Percentiles rank a stretch among this genome's conserved stretches.
Evolutionary conservation across 2,329 filamentous ascomycete species (phyloP).

Genomic region (Aspergillus pseudoglaucus): DNA sequence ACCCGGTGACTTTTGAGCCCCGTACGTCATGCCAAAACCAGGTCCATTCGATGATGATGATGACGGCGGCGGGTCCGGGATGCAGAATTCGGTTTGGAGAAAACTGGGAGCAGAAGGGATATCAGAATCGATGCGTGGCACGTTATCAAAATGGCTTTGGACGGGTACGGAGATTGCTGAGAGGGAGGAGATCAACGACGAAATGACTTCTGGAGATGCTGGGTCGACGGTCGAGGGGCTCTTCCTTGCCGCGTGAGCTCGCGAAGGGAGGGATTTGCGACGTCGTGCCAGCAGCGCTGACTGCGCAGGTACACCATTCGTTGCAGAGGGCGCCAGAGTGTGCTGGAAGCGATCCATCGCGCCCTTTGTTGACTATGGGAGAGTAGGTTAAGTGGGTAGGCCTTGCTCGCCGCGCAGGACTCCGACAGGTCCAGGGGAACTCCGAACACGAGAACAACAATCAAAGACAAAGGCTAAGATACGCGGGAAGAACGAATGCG

Average conservation of each 20-base stretch:
- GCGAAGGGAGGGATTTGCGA: slow-evolving; percentile 40
- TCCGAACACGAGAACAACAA: slow-evolving; percentile 20
- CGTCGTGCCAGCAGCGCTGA: slow-evolving; percentile 33
- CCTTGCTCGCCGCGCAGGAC: slow-evolving; percentile 10
- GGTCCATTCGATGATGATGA: slow-evolving; percentile 15
- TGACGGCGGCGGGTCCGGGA: slow-evolving; percentile 16
- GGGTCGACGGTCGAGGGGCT: slow-evolving; percentile 31
- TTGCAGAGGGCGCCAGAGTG: slow-evolving; percentile 11
- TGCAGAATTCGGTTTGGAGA: slow-evolving; percentile 19
- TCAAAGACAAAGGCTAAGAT: not conserved
- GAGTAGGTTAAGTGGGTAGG: not conserved
- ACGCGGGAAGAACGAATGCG: not conserved
- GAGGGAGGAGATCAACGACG: slow-evolving; percentile 56
- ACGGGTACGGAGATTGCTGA: slow-evolving; percentile 57
- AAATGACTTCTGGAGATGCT: slow-evolving; percentile 47
- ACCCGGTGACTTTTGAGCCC: slow-evolving; percentile 53
- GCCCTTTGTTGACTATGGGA: slow-evolving; percentile 7
- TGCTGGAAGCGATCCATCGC: slow-evolving; percentile 25
- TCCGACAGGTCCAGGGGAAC: slow-evolving; percentile 17
- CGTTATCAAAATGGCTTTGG: slow-evolving; percentile 62
- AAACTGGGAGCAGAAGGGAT: slow-evolving; percentile 28
- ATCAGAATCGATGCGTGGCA: slow-evolving; percentile 38
- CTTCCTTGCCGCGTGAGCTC: slow-evolving; percentile 18
- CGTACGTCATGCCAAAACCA: slow-evolving; percentile 67
- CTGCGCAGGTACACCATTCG: slow-evolving; percentile 22